phyloP scores from a whole-genome alignment of 148 eudicot genomes.

The Heliamphora exappendiculata region DNA sequence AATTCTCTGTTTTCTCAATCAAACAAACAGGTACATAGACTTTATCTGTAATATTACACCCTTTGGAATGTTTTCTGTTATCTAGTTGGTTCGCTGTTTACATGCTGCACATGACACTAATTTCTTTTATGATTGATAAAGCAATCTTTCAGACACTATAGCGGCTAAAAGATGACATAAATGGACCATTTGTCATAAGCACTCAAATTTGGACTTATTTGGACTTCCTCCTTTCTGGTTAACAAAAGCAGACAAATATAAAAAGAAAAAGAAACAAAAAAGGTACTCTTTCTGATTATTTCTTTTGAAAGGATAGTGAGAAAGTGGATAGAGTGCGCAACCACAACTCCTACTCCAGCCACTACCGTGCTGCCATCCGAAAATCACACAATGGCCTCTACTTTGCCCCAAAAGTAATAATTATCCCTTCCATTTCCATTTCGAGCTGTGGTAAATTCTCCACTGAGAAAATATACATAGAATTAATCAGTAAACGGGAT shows the following conservation, averaged over 20 bases:
- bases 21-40: conserved; percentile 43
- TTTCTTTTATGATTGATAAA: not conserved
- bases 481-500: not conserved
- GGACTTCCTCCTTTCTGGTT: not conserved
- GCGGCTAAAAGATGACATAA: not conserved
- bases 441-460: not conserved
- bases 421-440: conserved; percentile 3
- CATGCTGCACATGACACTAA: not conserved
- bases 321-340: not conserved
- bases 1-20: conserved; percentile 72
- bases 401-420: no score
- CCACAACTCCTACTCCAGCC: not conserved
- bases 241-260: not conserved
- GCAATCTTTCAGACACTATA: not conserved
- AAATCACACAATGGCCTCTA: no score
- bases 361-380: no score
- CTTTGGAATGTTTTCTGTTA: not conserved
- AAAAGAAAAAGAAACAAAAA: not conserved
- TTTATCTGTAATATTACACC: not conserved
- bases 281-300: not conserved
- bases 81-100: not conserved
- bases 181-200: not conserved
- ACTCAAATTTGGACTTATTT: not conserved
- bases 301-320: not conserved
- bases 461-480: not conserved